phyloP scores from a whole-genome alignment of 1,139 yeast genomes.

The Blastobotrys raffinosifermentans region DNA sequence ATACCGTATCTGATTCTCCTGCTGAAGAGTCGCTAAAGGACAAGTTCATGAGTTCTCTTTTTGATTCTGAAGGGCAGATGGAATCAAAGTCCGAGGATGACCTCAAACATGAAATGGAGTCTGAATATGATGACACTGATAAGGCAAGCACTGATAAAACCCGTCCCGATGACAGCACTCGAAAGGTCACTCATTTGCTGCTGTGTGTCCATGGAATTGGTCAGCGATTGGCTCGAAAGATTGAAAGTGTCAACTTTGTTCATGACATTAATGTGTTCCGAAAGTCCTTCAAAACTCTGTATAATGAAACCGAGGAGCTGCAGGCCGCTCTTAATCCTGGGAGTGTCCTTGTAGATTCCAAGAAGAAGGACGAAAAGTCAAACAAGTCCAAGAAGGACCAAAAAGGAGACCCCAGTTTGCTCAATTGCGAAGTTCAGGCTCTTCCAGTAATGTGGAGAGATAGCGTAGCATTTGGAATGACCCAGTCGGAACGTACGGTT shows the following conservation, averaged over 20 bases:
- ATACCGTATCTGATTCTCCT: conserved; percentile 7
- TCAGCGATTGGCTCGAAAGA: conserved; percentile 67
- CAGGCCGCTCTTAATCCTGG: conserved; percentile 16
- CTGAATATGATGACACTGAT: conserved; percentile 21
- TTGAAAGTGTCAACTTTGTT: conserved; percentile 75
- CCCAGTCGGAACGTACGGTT: conserved; percentile 18
- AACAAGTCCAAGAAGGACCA: conserved; percentile 18
- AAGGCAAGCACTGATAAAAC: conserved; percentile 11
- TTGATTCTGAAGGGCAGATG: conserved; percentile 4
- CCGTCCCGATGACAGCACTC: conserved; percentile 16
- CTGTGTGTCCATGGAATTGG: conserved; percentile 91
- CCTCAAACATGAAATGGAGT: conserved; percentile 25
- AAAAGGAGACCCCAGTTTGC: conserved; percentile 25
- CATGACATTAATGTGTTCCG: conserved; percentile 73
- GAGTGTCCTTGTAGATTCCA: conserved; percentile 2
- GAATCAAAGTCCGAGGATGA: neutral
- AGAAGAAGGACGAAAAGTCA: conserved; percentile 28
- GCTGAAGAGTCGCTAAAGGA: conserved; percentile 2
- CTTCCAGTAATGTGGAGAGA: conserved; percentile 35
- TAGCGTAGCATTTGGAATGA: conserved; percentile 21
- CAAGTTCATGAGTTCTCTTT: neutral
- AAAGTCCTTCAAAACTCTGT: conserved; percentile 54
- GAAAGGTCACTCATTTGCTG: conserved; percentile 71
- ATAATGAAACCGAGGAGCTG: conserved; percentile 41
- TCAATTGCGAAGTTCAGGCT: conserved; percentile 61